Base-by-base conservation (phyloP, 495 filamentous ascomycete genomes). In the Penicillium flavigenum region DNA sequence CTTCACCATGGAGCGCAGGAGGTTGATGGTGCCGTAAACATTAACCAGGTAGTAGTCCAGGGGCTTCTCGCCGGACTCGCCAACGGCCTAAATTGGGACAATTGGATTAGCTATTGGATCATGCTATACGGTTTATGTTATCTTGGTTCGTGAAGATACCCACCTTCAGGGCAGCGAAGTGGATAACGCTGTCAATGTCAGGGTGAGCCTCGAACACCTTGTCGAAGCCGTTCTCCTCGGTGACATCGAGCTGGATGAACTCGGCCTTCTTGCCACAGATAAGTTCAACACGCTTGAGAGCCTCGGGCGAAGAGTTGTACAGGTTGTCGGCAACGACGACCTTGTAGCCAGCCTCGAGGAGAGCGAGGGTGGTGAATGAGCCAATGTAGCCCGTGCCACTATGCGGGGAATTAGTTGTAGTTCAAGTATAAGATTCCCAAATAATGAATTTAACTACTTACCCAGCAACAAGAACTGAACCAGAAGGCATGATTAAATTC, bases 41-140 rank as follows among this genome's bases (percentile, higher is more conserved):
- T 98, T 98, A 76, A 95, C 89, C 57, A 87, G 81, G 81, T 96
- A 98, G 83, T 98, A 98, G 77, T 98, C 94, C 64, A 96, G 83
- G 39, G 94, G 94, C 61, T 91, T 96, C 74, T 96, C 92, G 64
- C 84, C 85, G 17, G 93, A 97, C 78, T 98, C 95, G 63, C 95
- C 94, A 57, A 98, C 94, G 38, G 95, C 92, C 92, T 96, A 56
- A 31, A 36, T n/a, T 26, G 22, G 5, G 22, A 17, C 8, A 58
- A 47, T 44, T 32, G 27, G 0, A 14, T 48, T 20, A 48, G 46
- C n/a, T 3, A 19, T 12, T 48, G 46, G 16, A 27, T 17, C 17
- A 10, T 5, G 12, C 10, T 14, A 32, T 32, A 34, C 0, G n/a
- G 11, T 19, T 20, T 11, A 1, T 20, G 2, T 16, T 11, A 2